Evolutionary conservation across 2,329 filamentous ascomycete genomes (phyloP).

Genomic region (Alternaria alternata): DNA sequence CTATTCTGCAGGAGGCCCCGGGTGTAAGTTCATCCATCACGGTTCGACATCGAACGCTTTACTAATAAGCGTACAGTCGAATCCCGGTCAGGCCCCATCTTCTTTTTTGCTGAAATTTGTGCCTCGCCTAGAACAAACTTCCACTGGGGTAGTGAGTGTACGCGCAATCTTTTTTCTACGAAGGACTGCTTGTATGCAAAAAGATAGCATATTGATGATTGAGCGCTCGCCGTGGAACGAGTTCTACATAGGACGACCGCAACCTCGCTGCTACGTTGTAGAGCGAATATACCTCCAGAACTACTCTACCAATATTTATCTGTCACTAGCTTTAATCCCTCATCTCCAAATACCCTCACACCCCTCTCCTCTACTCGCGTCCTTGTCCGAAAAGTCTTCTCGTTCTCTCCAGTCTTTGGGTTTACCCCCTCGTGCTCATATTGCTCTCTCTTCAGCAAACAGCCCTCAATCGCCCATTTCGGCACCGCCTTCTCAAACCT

Average conservation of each 20-base stretch:
- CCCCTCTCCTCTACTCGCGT: constrained; percentile 39
- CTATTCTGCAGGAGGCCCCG: constrained; percentile 41
- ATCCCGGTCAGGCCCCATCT: constrained; percentile 40
- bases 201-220: background rate
- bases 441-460: constrained; percentile 42
- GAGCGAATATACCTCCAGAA: background rate
- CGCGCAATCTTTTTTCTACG: background rate
- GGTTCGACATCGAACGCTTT: constrained; percentile 13
- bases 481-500: constrained; percentile 39
- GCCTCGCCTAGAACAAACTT: accelerated
- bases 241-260: background rate
- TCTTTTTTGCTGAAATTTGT: constrained; percentile 14
- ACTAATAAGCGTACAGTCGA: constrained; percentile 32
- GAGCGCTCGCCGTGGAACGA: background rate
- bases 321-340: constrained; percentile 33
- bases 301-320: constrained; percentile 34
- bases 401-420: constrained; percentile 32
- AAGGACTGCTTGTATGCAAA: background rate
- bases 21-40: constrained; percentile 32
- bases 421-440: constrained; percentile 42
- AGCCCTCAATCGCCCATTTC: constrained; percentile 44
- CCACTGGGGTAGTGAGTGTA: background rate
- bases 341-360: constrained; percentile 32
- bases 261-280: background rate
- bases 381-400: constrained; percentile 34